Evolutionary conservation across 768 basidiomycete genomes (phyloP).

Genomic region (Naganishia onofrii): DNA sequence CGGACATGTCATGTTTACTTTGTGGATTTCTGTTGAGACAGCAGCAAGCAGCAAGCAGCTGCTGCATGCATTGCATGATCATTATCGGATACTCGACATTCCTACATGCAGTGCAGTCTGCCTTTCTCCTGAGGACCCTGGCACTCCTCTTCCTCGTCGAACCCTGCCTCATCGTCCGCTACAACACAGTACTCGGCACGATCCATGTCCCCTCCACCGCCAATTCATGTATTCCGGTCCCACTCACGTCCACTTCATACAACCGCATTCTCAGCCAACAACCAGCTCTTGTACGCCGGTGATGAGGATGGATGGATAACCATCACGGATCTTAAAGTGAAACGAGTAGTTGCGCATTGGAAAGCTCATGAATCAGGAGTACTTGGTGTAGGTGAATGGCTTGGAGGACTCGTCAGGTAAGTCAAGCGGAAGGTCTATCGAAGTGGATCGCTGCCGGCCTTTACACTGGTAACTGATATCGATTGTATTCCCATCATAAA

Average conservation of each 20-base stretch:
- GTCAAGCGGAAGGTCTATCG: constrained; percentile 44
- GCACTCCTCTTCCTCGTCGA: background rate
- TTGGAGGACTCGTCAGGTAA: constrained; percentile 69
- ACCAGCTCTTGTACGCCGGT: constrained; percentile 80
- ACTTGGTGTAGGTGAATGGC: constrained; percentile 76
- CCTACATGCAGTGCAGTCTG: too few relatives aligned
- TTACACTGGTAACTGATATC: background rate
- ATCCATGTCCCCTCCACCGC: constrained; percentile 48
- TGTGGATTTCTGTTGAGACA: too few relatives aligned
- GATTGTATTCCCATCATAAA: background rate
- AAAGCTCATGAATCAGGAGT: constrained; percentile 68
- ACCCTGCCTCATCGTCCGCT: too few relatives aligned
- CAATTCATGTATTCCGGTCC: constrained; percentile 70
- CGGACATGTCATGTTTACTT: too few relatives aligned
- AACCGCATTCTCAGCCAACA: constrained; percentile 66
- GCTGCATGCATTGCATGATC: too few relatives aligned
- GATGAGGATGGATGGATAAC: constrained; percentile 75
- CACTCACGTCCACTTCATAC: constrained; percentile 66
- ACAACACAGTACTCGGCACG: background rate
- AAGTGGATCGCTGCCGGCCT: background rate
- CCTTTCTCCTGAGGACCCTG: background rate
- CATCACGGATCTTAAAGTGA: constrained; percentile 69
- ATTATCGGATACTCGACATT: too few relatives aligned
- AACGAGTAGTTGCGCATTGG: constrained; percentile 75
- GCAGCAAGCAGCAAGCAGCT: too few relatives aligned